These are phyloP conservation scores for Schizophyllum commune DNA, from an alignment of 1,284 basidiomycete genomes.

Conservation along the genomic window DNA sequence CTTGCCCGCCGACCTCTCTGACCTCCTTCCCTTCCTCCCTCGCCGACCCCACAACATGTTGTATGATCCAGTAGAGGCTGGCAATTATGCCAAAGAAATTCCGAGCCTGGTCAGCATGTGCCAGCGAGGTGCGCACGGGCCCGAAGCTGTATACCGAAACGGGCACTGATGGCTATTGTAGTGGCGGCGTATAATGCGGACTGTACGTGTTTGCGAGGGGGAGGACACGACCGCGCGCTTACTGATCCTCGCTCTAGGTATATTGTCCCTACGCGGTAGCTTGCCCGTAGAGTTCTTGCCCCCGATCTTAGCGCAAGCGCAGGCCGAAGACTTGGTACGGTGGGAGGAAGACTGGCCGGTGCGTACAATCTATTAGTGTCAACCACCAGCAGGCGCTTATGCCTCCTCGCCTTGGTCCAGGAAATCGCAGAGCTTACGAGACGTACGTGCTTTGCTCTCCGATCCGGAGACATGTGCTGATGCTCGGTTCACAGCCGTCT, in stretches of 20 bases:
- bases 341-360: conserved; percentile 48
- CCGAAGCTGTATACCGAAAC: not conserved
- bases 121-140: not conserved
- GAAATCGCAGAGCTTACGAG: conserved; percentile 48
- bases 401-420: conserved; percentile 27
- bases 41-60: not conserved
- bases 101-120: not conserved
- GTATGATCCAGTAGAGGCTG: not conserved
- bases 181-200: not conserved
- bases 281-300: not conserved
- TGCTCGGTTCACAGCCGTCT: conserved; percentile 45
- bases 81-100: not conserved
- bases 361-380: conserved; percentile 20
- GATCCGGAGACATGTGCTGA: conserved; percentile 10
- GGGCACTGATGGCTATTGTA: not conserved
- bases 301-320: not conserved
- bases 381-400: conserved; percentile 4
- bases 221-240: too few species aligned
- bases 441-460: conserved; percentile 25
- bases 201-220: not conserved
- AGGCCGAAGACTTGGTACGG: not conserved
- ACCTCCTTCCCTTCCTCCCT: not conserved
- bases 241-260: not conserved
- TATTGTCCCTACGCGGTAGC: not conserved
- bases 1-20: not conserved